Percentiles rank a stretch among this genome's conserved stretches.
These are phyloP conservation scores for Nakaseomyces delphensis DNA, from an alignment of 1,139 yeast species.

Conservation along the genomic window DNA sequence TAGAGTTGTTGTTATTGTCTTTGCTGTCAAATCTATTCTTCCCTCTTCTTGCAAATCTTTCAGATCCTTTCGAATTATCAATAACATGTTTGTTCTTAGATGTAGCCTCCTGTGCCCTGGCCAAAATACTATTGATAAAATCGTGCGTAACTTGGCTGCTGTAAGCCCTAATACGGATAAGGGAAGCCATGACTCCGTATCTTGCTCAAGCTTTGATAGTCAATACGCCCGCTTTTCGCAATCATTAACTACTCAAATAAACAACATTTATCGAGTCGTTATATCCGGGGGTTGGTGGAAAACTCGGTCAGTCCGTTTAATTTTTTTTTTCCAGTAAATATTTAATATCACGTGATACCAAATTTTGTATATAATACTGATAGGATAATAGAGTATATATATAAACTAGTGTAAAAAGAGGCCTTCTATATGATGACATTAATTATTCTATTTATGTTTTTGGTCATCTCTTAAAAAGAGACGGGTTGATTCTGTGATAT, in stretches of 20 bases:
- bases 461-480: no score
- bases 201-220: background rate
- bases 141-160: slow-evolving; percentile 23
- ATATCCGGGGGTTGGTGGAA: background rate
- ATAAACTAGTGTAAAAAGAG: no score
- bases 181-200: background rate
- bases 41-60: slow-evolving; percentile 4
- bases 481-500: background rate
- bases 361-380: no score
- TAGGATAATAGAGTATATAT: no score
- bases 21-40: background rate
- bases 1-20: background rate
- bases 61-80: background rate
- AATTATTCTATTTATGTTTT: no score
- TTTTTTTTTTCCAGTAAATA: no score
- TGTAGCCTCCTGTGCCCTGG: slow-evolving; percentile 22
- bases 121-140: slow-evolving; percentile 19
- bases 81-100: slow-evolving; percentile 6
- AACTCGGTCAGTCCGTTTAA: no score
- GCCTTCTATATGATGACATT: no score
- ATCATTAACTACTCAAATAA: no score
- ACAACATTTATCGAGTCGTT: background rate
- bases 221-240: no score
- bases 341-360: background rate
- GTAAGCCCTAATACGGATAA: slow-evolving; percentile 8